Conservation (phyloP, 441 rosid species). For the Croton laevigatus region DNA sequence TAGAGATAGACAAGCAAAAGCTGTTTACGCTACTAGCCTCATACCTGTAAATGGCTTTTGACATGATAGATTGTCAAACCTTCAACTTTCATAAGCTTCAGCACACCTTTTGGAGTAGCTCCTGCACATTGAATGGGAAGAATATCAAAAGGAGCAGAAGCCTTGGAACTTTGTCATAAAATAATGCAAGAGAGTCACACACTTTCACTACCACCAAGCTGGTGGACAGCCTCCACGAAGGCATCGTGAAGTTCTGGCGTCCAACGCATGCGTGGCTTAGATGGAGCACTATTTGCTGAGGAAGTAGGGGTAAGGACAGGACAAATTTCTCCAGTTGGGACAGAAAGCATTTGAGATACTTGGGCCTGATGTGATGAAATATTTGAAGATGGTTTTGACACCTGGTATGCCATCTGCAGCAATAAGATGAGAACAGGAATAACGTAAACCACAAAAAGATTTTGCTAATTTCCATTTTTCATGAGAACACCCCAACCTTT, state of each 20-base stretch:
- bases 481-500: conserved; percentile 48
- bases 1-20: neutral
- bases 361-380: conserved; percentile 32
- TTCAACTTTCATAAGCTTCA: conserved; percentile 87
- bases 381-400: conserved; percentile 32
- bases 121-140: conserved; percentile 38
- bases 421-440: conserved; percentile 27
- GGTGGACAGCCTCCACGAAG: conserved; percentile 87
- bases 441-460: conserved; percentile 15
- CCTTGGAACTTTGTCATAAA: conserved; percentile 1
- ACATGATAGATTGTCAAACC: conserved; percentile 94
- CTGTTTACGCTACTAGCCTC: conserved; percentile 14
- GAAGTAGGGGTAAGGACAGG: conserved; percentile 49
- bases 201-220: conserved; percentile 96
- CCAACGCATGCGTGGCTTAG: conserved; percentile 96
- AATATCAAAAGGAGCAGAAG: conserved; percentile 25
- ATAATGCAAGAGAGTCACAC: conserved; percentile 23
- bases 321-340: conserved; percentile 47
- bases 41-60: conserved; percentile 91
- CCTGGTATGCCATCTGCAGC: conserved; percentile 48
- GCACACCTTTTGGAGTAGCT: conserved; percentile 92
- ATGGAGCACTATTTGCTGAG: conserved; percentile 49
- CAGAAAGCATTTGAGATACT: conserved; percentile 46
- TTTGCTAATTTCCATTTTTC: conserved; percentile 1
- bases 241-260: conserved; percentile 93